These are phyloP conservation scores for Colletotrichum cordylinicola DNA, from an alignment of 2,329 filamentous ascomycete genomes.

Conservation along the genomic window DNA sequence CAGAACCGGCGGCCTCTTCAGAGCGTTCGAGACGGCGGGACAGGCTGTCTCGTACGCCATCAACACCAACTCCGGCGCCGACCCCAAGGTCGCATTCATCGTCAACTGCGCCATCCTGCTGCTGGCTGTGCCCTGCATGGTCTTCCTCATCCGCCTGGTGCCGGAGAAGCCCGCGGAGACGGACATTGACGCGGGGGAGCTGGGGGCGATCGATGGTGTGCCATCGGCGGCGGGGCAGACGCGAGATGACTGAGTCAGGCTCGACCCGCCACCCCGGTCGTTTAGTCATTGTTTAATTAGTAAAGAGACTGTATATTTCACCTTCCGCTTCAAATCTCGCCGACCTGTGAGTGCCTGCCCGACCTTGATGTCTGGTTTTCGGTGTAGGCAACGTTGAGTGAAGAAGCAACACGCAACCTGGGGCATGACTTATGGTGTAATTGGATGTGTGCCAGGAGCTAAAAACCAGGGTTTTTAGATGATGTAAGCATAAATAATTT, in stretches of 20 bases:
- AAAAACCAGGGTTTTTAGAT: too few species aligned
- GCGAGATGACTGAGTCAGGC: neutral
- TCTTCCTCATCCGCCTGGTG: conserved; percentile 2
- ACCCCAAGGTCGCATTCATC: neutral
- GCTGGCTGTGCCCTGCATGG: neutral
- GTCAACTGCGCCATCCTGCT: neutral
- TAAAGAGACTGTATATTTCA: neutral
- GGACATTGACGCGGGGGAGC: conserved; percentile 2
- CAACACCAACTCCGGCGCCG: conserved; percentile 26
- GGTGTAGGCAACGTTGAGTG: fast-evolving
- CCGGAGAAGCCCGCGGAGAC: neutral
- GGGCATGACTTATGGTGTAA: too few species aligned
- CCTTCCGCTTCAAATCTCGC: neutral
- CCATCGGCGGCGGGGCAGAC: neutral
- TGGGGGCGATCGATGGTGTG: neutral
- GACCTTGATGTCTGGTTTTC: neutral
- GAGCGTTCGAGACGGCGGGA: conserved; percentile 32
- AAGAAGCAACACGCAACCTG: fast-evolving
- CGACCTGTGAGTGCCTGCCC: neutral
- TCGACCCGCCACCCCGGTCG: neutral
- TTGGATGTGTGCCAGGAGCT: too few species aligned
- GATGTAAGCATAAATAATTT: too few species aligned
- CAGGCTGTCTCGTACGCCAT: conserved; percentile 35
- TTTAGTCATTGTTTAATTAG: neutral
- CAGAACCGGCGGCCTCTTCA: conserved; percentile 33